Conservation (phyloP, 2,329 filamentous ascomycete species). For the Monilinia laxa region DNA sequence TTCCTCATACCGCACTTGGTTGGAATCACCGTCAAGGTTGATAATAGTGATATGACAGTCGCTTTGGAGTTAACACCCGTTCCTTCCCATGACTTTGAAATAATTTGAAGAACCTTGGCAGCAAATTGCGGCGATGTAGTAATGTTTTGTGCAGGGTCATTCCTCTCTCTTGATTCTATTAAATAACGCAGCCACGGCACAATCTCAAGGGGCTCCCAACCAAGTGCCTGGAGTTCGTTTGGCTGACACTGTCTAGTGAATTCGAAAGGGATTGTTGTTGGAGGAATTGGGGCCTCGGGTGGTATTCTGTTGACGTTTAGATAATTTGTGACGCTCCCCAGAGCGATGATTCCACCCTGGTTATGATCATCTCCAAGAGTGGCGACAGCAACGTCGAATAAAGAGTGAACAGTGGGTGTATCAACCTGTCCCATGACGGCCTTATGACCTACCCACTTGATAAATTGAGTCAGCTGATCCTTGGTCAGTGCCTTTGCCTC, state of each 20-base stretch:
- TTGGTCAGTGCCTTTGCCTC: conserved; percentile 78
- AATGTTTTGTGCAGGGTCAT: conserved; percentile 64
- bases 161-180: conserved; percentile 62
- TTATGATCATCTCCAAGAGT: conserved; percentile 60
- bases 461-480: conserved; percentile 75
- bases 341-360: conserved; percentile 69
- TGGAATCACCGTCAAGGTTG: conserved; percentile 73
- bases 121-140: conserved; percentile 73
- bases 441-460: conserved; percentile 79
- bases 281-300: conserved; percentile 75
- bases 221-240: conserved; percentile 72
- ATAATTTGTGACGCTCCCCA: conserved; percentile 73
- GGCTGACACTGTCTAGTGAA: conserved; percentile 70
- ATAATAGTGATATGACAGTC: conserved; percentile 63
- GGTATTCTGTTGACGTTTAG: conserved; percentile 77
- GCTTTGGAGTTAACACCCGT: conserved; percentile 65
- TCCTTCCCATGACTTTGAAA: conserved; percentile 91
- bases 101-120: conserved; percentile 69
- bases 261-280: conserved; percentile 79
- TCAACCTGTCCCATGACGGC: conserved; percentile 73
- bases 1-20: conserved; percentile 88
- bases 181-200: conserved; percentile 84
- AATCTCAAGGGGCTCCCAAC: conserved; percentile 83
- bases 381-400: conserved; percentile 80
- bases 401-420: conserved; percentile 59